Evolutionary conservation across 768 basidiomycete species (phyloP).

Genomic region (Pholiota microspora): DNA sequence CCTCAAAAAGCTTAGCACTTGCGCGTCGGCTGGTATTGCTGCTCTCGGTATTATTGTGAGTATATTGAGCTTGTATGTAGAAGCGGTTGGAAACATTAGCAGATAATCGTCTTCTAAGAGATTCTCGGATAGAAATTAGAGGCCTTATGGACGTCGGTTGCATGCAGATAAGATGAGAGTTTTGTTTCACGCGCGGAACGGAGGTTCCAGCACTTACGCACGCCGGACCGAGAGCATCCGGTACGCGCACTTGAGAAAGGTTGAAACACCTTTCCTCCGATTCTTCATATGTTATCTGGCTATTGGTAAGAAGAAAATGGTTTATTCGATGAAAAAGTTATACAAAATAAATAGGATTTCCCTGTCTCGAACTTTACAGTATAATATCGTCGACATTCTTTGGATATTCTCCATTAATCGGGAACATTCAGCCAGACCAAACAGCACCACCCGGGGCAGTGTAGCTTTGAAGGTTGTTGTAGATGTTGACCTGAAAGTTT

Average conservation of each 20-base stretch:
- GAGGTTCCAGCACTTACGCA: neutral
- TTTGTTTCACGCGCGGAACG: neutral
- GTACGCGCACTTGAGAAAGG: too few species aligned
- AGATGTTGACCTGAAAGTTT: constrained; percentile 41
- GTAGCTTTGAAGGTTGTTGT: constrained; percentile 55
- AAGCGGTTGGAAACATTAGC: neutral
- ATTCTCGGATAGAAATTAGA: neutral
- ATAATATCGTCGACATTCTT: too few species aligned
- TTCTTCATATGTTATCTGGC: too few species aligned
- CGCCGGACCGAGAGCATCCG: too few species aligned
- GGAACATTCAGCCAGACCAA: constrained; percentile 34
- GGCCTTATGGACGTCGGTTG: constrained; percentile 9
- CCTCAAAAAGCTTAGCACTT: constrained; percentile 64
- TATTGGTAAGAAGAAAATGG: too few species aligned
- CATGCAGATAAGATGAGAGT: constrained; percentile 15
- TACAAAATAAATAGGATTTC: too few species aligned
- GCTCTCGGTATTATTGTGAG: neutral
- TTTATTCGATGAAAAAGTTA: too few species aligned
- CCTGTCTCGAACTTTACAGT: too few species aligned
- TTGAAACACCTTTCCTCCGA: too few species aligned
- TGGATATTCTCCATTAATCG: too few species aligned
- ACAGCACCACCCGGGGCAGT: constrained; percentile 38
- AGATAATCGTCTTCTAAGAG: neutral
- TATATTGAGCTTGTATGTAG: neutral
- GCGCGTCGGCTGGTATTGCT: constrained; percentile 24